Conservation (phyloP, 306 rosid genomes). For the Arachis stenosperma region DNA sequence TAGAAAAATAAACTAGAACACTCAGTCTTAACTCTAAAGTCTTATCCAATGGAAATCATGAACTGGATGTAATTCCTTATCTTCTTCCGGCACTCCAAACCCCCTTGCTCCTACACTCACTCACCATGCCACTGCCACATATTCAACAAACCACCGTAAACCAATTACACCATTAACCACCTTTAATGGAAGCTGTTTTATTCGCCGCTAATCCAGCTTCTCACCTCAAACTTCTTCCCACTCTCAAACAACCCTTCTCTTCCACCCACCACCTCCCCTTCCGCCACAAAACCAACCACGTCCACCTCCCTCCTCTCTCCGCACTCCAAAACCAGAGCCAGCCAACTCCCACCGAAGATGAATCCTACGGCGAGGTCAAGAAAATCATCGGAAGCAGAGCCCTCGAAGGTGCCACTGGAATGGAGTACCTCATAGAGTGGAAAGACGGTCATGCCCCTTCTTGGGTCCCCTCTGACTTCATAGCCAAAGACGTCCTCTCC, state of each 20-base stretch:
- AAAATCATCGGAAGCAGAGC: conserved; percentile 82
- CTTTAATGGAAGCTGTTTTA: conserved; percentile 63
- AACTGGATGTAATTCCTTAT: conserved; percentile 80
- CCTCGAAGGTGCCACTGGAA: conserved; percentile 45
- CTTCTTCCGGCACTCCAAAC: conserved; percentile 29
- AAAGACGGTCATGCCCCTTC: conserved; percentile 82
- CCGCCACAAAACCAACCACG: conserved; percentile 43
- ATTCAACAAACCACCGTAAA: neutral
- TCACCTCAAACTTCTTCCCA: conserved; percentile 52
- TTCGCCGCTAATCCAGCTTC: conserved; percentile 63
- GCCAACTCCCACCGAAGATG: conserved; percentile 48
- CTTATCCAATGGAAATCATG: conserved; percentile 32
- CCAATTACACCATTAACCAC: conserved; percentile 20
- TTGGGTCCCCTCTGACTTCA: conserved; percentile 77
- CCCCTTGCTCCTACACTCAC: neutral
- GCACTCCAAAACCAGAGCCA: conserved; percentile 54
- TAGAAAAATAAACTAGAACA: too few species aligned
- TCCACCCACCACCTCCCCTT: conserved; percentile 23
- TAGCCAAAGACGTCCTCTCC: conserved; percentile 76
- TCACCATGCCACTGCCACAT: conserved; percentile 27
- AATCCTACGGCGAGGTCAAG: conserved; percentile 73
- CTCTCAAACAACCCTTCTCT: conserved; percentile 35
- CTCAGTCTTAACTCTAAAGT: too few species aligned
- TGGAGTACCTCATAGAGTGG: conserved; percentile 88
- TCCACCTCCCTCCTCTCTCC: conserved; percentile 18